Evolutionary conservation across 345 rosid species (phyloP).

Genomic region (Camelina neglecta): DNA sequence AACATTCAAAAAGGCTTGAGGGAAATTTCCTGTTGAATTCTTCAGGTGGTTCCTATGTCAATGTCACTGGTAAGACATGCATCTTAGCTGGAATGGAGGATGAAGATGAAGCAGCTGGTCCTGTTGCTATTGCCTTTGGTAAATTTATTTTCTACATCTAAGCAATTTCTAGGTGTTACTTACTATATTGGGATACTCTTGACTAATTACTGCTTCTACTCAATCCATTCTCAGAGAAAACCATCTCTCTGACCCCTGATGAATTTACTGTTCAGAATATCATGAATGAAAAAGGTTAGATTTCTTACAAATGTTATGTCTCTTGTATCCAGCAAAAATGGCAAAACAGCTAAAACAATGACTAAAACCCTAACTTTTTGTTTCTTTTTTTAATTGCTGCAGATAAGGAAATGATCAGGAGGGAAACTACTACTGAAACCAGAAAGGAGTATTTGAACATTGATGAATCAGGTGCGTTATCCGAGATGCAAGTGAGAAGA

Average conservation of each 20-base stretch:
- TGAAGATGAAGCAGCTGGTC: conserved; percentile 10
- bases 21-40: conserved; percentile 7
- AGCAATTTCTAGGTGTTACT: background rate
- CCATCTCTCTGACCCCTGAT: conserved; percentile 2
- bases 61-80: background rate
- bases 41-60: conserved; percentile 6
- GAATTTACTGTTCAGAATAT: background rate
- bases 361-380: background rate
- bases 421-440: conserved; percentile 18
- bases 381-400: conserved; percentile 7
- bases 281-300: conserved; percentile 6
- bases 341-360: background rate
- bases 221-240: conserved; percentile 23
- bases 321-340: conserved; percentile 7
- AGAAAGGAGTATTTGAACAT: conserved; percentile 1
- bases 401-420: conserved; percentile 20
- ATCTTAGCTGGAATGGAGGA: conserved; percentile 4
- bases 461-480: conserved; percentile 13
- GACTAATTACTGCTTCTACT: conserved; percentile 8
- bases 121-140: conserved; percentile 23
- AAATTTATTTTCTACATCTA: background rate
- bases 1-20: background rate
- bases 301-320: background rate
- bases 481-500: conserved; percentile 24
- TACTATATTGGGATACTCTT: background rate